A percentile compares a stretch with the other conserved stretches of the same genome.
These are phyloP conservation scores for Hypoxylon sp. DNA, from an alignment of 2,329 filamentous ascomycete genomes.

Conservation along the genomic window DNA sequence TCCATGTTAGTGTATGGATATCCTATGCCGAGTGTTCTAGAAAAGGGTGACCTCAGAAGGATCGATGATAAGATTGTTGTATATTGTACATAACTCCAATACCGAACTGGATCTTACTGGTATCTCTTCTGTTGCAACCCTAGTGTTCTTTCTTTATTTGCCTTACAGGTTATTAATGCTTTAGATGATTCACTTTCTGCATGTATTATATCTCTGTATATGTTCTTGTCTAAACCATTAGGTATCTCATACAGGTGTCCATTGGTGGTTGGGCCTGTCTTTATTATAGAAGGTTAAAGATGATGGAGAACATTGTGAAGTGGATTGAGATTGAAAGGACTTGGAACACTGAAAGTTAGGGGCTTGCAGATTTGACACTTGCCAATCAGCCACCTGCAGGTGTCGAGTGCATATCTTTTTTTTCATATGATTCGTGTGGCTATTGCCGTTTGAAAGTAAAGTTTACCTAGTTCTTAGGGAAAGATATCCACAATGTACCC, in stretches of 20 bases:
- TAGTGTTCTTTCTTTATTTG: conserved; percentile 2
- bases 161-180: neutral
- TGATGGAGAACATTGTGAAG: neutral
- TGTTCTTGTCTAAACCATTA: conserved; percentile 12
- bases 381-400: conserved; percentile 19
- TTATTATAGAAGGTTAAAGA: neutral
- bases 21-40: conserved; percentile 28
- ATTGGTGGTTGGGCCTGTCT: conserved; percentile 17
- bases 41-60: conserved; percentile 9
- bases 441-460: neutral
- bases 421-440: conserved; percentile 1
- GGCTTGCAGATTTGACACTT: conserved; percentile 17
- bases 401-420: conserved; percentile 16
- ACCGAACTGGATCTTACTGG: conserved; percentile 28
- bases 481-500: neutral
- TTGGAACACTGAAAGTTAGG: conserved; percentile 1
- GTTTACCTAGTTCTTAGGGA: neutral
- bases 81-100: conserved; percentile 12
- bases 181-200: neutral
- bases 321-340: neutral
- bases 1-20: neutral
- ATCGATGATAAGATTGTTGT: neutral
- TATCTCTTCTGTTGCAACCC: conserved; percentile 12
- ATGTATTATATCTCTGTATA: conserved; percentile 1
- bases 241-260: conserved; percentile 21